phyloP scores from a whole-genome alignment of 208 protist species.

The Crithidia brevicula region DNA sequence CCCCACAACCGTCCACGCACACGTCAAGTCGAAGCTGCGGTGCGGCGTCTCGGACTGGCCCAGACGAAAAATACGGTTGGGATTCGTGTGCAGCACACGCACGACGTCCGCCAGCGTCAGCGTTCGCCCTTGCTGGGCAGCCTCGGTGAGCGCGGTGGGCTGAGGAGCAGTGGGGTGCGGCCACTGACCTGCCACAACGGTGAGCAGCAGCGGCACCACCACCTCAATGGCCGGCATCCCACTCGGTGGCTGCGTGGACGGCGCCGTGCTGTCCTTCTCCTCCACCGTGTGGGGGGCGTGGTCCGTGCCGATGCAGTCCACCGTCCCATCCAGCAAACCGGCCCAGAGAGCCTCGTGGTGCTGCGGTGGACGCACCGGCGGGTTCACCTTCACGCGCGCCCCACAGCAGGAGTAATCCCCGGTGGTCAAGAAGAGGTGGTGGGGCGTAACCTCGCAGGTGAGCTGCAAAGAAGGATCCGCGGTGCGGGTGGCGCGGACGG shows the following conservation, averaged over 20 bases:
- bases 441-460: conserved; percentile 90
- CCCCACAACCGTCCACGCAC: conserved; percentile 65
- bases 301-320: conserved; percentile 95
- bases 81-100: conserved; percentile 79
- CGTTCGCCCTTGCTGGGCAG: conserved; percentile 14
- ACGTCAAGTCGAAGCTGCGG: conserved; percentile 52
- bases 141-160: conserved; percentile 48
- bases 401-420: conserved; percentile 78
- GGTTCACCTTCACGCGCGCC: conserved; percentile 87
- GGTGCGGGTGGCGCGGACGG: conserved; percentile 70
- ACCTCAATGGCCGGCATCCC: conserved; percentile 94
- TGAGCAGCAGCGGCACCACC: conserved; percentile 92
- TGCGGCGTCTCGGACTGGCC: conserved; percentile 27
- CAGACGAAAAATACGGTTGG: conserved; percentile 76
- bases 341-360: conserved; percentile 91
- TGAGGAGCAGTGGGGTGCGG: conserved; percentile 64
- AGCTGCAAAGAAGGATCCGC: conserved; percentile 65
- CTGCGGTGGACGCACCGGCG: conserved; percentile 67
- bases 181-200: conserved; percentile 66
- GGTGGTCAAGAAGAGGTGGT: conserved; percentile 92
- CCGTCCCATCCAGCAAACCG: conserved; percentile 82
- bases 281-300: conserved; percentile 93
- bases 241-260: conserved; percentile 67
- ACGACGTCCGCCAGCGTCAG: conserved; percentile 63
- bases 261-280: conserved; percentile 75